Conservation (phyloP, 2,329 filamentous ascomycete species). For the Aspergillus costaricaensis region DNA sequence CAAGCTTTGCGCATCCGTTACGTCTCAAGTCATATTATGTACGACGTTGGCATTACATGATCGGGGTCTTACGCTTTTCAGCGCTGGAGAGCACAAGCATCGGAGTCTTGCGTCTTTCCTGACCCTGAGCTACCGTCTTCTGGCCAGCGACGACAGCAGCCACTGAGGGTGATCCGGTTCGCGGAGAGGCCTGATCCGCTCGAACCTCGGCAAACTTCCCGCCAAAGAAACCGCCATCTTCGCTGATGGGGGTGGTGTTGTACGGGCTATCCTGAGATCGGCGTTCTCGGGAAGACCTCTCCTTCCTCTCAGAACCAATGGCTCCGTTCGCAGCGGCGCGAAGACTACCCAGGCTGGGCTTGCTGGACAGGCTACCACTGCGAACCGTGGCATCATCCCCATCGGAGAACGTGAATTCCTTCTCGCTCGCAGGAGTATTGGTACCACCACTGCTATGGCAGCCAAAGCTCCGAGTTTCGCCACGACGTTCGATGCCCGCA, state of each 20-base stretch:
- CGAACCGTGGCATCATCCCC: conserved; percentile 76
- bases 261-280: conserved; percentile 55
- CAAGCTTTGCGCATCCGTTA: conserved; percentile 26
- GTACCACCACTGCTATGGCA: conserved; percentile 66
- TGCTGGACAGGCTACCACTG: conserved; percentile 78
- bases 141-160: conserved; percentile 50
- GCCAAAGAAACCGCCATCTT: conserved; percentile 58
- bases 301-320: conserved; percentile 83
- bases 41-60: conserved; percentile 52
- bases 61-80: conserved; percentile 82
- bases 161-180: conserved; percentile 37
- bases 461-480: conserved; percentile 68
- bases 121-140: conserved; percentile 58
- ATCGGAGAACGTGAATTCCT: conserved; percentile 66
- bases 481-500: conserved; percentile 82
- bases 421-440: conserved; percentile 88
- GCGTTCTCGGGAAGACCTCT: conserved; percentile 62
- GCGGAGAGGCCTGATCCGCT: conserved; percentile 38
- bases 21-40: conserved; percentile 39
- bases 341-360: conserved; percentile 71
- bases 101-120: conserved; percentile 74
- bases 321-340: conserved; percentile 78
- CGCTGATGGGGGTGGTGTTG: conserved; percentile 65
- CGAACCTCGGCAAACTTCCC: conserved; percentile 57
- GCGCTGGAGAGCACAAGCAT: conserved; percentile 84